Evolutionary conservation across 2,329 filamentous ascomycete species (phyloP).

Genomic region (Alternaria burnsii): DNA sequence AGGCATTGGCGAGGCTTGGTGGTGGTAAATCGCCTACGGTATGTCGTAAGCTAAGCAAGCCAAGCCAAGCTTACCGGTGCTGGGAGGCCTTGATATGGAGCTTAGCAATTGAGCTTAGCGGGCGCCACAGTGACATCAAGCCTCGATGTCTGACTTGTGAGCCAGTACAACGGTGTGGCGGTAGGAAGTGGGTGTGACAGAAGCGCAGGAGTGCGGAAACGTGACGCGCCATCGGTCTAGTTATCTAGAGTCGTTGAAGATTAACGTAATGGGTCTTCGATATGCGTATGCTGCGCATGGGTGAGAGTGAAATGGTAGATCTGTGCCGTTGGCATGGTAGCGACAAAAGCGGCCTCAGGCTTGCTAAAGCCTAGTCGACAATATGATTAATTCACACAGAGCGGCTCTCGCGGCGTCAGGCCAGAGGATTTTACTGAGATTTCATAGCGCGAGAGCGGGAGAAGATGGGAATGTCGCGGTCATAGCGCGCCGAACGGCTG

Average conservation of each 20-base stretch:
- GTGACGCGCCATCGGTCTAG: not conserved
- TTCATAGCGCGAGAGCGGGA: conserved; percentile 14
- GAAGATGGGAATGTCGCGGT: conserved; percentile 19
- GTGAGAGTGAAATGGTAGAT: not conserved
- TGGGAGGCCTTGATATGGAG: conserved; percentile 8
- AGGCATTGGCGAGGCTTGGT: conserved; percentile 16
- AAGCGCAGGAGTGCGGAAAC: not conserved
- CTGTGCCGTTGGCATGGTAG: conserved; percentile 1
- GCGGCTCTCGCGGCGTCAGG: conserved; percentile 18
- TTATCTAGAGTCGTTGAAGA: not conserved
- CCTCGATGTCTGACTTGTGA: not conserved
- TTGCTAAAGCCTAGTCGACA: conserved; percentile 6
- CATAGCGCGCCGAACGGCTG: conserved; percentile 20
- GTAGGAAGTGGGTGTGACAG: conserved; percentile 1
- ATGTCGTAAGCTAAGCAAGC: conserved; percentile 19
- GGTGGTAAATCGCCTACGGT: conserved; percentile 1
- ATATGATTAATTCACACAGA: conserved; percentile 1
- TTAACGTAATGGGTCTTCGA: not conserved
- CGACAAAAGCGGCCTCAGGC: conserved; percentile 11
- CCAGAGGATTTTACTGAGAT: conserved; percentile 23
- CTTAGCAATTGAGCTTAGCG: conserved; percentile 16
- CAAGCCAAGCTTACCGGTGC: conserved; percentile 14
- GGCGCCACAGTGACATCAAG: conserved; percentile 18
- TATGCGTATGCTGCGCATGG: not conserved
- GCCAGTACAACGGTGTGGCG: conserved; percentile 2